Percentiles rank a stretch among this genome's conserved stretches.
Conservation (phyloP, 176 grass and related monocot genomes). For the Phragmites australis region DNA sequence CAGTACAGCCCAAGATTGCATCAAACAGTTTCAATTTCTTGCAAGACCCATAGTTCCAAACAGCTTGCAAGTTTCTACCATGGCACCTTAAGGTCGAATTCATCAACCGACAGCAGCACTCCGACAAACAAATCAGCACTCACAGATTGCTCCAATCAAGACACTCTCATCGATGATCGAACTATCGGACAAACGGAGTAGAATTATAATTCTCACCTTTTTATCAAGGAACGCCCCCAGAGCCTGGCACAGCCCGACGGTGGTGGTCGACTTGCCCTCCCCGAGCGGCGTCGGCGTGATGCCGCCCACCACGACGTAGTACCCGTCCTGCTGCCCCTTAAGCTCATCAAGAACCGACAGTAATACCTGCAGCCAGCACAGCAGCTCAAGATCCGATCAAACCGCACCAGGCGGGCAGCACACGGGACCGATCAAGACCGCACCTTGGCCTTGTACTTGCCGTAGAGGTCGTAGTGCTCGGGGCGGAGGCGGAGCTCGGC, state of each 20-base stretch:
- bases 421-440: not conserved
- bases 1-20: not conserved
- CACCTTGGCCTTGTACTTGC: slow-evolving; percentile 98
- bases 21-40: not conserved
- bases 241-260: slow-evolving; percentile 88
- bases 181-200: not conserved
- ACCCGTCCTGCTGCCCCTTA: slow-evolving; percentile 70
- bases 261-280: slow-evolving; percentile 94
- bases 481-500: slow-evolving; percentile 66
- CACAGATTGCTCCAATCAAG: not conserved
- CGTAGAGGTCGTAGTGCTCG: slow-evolving; percentile 89
- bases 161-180: not conserved
- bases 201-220: slow-evolving; percentile 56
- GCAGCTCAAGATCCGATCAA: slow-evolving; percentile 26
- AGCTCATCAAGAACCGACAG: slow-evolving; percentile 66
- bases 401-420: not conserved
- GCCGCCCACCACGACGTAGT: slow-evolving; percentile 93
- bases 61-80: not conserved
- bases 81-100: not conserved
- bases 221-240: slow-evolving; percentile 93
- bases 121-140: not conserved
- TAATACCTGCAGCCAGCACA: slow-evolving; percentile 56
- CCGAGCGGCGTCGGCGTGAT: slow-evolving; percentile 93
- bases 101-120: not conserved
- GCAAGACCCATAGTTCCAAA: not conserved